phyloP scores from a whole-genome alignment of 805 yeast species.

The Yamadazyma akitaensis region DNA sequence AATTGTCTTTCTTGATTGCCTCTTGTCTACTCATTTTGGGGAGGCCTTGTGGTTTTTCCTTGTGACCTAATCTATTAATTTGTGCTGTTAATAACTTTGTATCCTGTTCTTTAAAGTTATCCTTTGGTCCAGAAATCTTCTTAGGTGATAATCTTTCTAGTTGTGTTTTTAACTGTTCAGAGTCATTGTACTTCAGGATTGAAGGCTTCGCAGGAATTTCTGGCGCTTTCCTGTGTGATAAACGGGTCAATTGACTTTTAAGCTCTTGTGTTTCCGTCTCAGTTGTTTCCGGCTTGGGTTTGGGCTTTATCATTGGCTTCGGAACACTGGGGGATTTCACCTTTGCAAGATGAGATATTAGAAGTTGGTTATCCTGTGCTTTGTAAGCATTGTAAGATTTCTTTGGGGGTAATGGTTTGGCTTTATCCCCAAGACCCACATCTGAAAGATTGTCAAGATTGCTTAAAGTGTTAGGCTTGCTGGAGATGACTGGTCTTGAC shows the following conservation, averaged over 20 bases:
- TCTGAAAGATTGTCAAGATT: too few relatives aligned
- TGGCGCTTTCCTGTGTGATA: conserved; percentile 1
- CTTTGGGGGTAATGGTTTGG: not conserved
- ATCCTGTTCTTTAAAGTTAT: not conserved
- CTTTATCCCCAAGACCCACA: not conserved
- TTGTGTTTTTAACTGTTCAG: conserved; percentile 6
- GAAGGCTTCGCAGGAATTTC: conserved; percentile 5
- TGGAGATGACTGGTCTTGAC: not conserved
- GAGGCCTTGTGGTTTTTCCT: not conserved
- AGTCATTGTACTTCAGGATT: not conserved
- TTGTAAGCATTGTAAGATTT: conserved; percentile 18
- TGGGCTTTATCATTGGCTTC: conserved; percentile 9
- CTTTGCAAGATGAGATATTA: conserved; percentile 24
- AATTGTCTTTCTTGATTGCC: not conserved
- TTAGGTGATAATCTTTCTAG: conserved; percentile 6
- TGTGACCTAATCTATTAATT: conserved; percentile 6
- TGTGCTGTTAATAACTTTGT: conserved; percentile 5
- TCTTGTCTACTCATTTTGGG: not conserved
- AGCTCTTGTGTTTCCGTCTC: conserved; percentile 4
- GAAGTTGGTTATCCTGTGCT: conserved; percentile 20
- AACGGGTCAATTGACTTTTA: not conserved
- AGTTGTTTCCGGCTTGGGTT: conserved; percentile 18
- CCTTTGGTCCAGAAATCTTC: not conserved
- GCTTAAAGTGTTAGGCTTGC: not conserved
- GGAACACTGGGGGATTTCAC: conserved; percentile 15